Percentiles rank a stretch among this genome's conserved stretches.
Evolutionary conservation across 805 yeast genomes (phyloP).

Genomic region (Lipomyces lipofer): DNA sequence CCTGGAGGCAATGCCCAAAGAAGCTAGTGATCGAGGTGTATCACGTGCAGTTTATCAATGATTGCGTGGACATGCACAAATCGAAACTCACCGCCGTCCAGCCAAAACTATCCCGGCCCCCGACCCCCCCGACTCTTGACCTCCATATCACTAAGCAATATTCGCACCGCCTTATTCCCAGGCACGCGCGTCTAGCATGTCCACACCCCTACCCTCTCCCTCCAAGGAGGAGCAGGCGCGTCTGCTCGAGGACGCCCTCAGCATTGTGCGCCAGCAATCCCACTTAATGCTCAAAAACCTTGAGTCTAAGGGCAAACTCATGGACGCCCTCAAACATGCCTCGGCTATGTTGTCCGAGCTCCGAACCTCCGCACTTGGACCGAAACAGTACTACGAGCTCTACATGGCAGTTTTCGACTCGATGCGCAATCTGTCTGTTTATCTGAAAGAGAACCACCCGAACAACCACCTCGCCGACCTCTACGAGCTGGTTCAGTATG

Average conservation of each 20-base stretch:
- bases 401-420: constrained; percentile 79
- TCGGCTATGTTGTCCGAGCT: constrained; percentile 78
- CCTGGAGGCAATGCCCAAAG: too few species aligned
- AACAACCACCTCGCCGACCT: constrained; percentile 78
- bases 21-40: too few species aligned
- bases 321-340: constrained; percentile 88
- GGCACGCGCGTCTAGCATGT: too few species aligned
- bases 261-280: constrained; percentile 66
- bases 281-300: constrained; percentile 74
- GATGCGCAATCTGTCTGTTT: constrained; percentile 63
- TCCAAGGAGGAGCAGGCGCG: constrained; percentile 33
- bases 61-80: too few species aligned
- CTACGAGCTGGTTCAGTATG: constrained; percentile 92
- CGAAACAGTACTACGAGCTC: constrained; percentile 90
- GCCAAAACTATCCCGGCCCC: too few species aligned
- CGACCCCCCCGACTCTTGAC: too few species aligned
- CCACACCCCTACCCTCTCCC: constrained; percentile 31
- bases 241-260: constrained; percentile 48
- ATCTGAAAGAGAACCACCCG: constrained; percentile 66
- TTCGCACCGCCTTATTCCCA: too few species aligned
- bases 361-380: constrained; percentile 71
- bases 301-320: constrained; percentile 64
- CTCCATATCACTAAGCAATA: too few species aligned
- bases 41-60: too few species aligned
- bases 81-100: too few species aligned